A percentile compares a stretch with the other conserved stretches of the same genome.
Conservation (phyloP, 305 asterid species). For the Nicotiana rustica region DNA sequence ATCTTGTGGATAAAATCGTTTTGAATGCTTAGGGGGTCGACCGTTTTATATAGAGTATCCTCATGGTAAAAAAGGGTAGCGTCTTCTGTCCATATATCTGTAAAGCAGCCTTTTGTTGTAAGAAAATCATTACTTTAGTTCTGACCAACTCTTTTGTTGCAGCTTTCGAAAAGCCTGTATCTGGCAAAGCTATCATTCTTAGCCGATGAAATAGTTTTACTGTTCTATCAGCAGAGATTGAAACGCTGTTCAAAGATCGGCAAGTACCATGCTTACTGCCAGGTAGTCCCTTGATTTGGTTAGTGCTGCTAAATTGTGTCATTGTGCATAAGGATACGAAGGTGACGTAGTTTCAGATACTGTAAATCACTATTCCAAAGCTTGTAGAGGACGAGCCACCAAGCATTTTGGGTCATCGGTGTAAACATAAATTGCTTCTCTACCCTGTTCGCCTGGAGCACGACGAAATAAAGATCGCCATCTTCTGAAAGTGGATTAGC, state of each 20-base stretch:
- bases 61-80: background rate
- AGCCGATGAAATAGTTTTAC: background rate
- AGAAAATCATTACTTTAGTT: background rate
- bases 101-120: background rate
- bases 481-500: background rate
- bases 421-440: background rate
- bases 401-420: background rate
- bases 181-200: conserved; percentile 6
- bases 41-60: background rate
- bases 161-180: background rate
- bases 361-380: background rate
- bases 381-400: background rate
- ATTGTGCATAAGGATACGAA: background rate
- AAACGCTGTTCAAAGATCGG: background rate
- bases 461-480: background rate
- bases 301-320: conserved; percentile 5
- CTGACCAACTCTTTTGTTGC: background rate
- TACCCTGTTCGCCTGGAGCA: background rate
- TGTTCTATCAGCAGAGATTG: background rate
- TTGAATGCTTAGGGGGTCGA: background rate
- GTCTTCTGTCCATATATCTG: background rate
- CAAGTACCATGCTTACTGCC: background rate
- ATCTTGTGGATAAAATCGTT: background rate
- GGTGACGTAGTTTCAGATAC: background rate
- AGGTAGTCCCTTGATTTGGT: background rate